Evolutionary conservation across 768 basidiomycete genomes (phyloP).

Genomic region (Hirschioporus abietinus): DNA sequence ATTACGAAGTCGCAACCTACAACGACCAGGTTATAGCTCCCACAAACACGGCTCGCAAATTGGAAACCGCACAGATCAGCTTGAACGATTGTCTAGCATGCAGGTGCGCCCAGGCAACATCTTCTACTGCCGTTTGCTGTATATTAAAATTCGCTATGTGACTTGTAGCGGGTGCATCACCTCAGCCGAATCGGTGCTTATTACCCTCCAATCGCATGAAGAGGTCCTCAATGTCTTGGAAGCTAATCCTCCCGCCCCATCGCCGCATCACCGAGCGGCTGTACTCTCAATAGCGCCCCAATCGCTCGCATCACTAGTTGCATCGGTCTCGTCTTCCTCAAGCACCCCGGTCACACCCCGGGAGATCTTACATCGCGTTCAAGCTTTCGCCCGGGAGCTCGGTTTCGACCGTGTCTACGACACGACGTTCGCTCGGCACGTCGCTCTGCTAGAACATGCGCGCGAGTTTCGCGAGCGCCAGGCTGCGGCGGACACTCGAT

Average conservation of each 20-base stretch:
- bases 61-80: slow-evolving; percentile 92
- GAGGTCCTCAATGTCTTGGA: slow-evolving; percentile 83
- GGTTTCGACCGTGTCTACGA: slow-evolving; percentile 86
- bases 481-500: slow-evolving; percentile 18
- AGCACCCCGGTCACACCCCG: slow-evolving; percentile 40
- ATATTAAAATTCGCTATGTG: background rate
- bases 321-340: slow-evolving; percentile 47
- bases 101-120: slow-evolving; percentile 53
- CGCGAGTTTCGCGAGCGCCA: slow-evolving; percentile 77
- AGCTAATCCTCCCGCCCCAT: slow-evolving; percentile 40
- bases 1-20: slow-evolving; percentile 69
- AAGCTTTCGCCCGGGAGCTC: slow-evolving; percentile 62
- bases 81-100: slow-evolving; percentile 97
- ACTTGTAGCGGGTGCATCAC: slow-evolving; percentile 88
- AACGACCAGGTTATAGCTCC: slow-evolving; percentile 18
- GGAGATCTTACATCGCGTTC: slow-evolving; percentile 65
- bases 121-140: too few species aligned
- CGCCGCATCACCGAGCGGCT: slow-evolving; percentile 45
- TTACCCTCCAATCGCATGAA: slow-evolving; percentile 90
- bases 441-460: slow-evolving; percentile 77
- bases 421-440: slow-evolving; percentile 89
- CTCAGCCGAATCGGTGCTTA: slow-evolving; percentile 94
- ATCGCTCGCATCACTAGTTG: slow-evolving; percentile 74
- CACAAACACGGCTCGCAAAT: slow-evolving; percentile 37
- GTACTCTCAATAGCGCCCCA: slow-evolving; percentile 90